Evolutionary conservation across 306 rosid species (phyloP).

Genomic region (Quercus parvula): DNA sequence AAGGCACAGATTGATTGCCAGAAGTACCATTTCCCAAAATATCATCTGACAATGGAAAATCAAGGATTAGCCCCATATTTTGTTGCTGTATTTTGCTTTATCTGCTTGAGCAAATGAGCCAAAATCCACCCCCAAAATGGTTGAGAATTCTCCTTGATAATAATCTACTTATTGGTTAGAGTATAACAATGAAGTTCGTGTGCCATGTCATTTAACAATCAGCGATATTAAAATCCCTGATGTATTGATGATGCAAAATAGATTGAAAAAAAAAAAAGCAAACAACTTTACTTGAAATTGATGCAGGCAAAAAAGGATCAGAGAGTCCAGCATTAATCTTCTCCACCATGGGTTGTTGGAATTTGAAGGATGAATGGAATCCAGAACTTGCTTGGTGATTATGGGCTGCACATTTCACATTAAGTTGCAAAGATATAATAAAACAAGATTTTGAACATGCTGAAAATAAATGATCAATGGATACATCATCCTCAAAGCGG

Average conservation of each 20-base stretch:
- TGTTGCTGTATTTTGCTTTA: conserved; percentile 31
- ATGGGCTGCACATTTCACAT: conserved; percentile 40
- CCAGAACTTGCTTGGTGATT: conserved; percentile 49
- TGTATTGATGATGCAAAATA: background rate
- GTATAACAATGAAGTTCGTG: conserved; percentile 6
- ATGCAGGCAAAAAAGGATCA: conserved; percentile 32
- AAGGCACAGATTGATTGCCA: conserved; percentile 35
- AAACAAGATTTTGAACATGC: conserved; percentile 1
- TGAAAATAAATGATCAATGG: background rate
- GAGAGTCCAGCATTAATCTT: conserved; percentile 34
- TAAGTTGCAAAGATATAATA: conserved; percentile 7
- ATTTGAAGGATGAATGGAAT: conserved; percentile 35
- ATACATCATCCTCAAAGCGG: background rate
- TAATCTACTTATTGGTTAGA: conserved; percentile 37
- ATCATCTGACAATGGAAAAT: conserved; percentile 37
- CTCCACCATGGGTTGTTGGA: conserved; percentile 36
- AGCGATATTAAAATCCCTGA: background rate
- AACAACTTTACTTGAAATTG: conserved; percentile 44
- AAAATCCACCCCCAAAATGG: conserved; percentile 37
- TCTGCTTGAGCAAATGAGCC: conserved; percentile 35
- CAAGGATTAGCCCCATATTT: conserved; percentile 26
- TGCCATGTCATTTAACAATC: conserved; percentile 1
- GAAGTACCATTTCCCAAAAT: conserved; percentile 28
- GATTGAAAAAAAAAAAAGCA: background rate
- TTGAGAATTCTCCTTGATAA: conserved; percentile 39